Evolutionary conservation across 208 protist species (phyloP).

Genomic region (Ichthyophonus hoferi): DNA sequence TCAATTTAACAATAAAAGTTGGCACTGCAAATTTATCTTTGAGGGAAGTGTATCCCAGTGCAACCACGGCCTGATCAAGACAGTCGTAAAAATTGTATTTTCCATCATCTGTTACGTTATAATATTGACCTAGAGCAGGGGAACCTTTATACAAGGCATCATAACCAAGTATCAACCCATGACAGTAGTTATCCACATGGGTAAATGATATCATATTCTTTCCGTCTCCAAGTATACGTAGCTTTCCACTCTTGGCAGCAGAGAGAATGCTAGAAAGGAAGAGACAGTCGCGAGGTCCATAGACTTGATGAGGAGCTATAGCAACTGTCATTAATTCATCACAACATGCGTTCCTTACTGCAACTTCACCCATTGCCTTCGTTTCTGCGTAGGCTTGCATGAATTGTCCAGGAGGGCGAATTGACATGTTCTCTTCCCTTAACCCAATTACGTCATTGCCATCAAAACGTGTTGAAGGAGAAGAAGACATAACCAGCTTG

Average conservation of each 20-base stretch:
- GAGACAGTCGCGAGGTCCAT: slow-evolving; percentile 85
- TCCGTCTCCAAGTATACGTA: slow-evolving; percentile 78
- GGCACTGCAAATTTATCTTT: slow-evolving; percentile 74
- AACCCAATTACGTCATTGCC: slow-evolving; percentile 81
- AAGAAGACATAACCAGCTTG: slow-evolving; percentile 85
- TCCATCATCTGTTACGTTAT: slow-evolving; percentile 85
- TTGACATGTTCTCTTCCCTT: slow-evolving; percentile 77
- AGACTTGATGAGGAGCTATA: slow-evolving; percentile 83
- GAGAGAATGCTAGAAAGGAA: slow-evolving; percentile 89
- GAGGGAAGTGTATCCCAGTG: slow-evolving; percentile 78
- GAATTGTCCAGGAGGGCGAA: slow-evolving; percentile 55
- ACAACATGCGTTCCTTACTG: slow-evolving; percentile 66
- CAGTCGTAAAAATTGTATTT: slow-evolving; percentile 83
- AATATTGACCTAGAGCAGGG: slow-evolving; percentile 83
- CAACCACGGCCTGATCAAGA: slow-evolving; percentile 77
- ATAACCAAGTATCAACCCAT: slow-evolving; percentile 46
- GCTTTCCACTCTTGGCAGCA: slow-evolving; percentile 79
- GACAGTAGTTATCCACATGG: slow-evolving; percentile 82
- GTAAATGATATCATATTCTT: slow-evolving; percentile 87
- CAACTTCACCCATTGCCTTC: slow-evolving; percentile 82
- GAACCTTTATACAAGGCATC: slow-evolving; percentile 76
- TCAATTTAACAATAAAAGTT: slow-evolving; percentile 75
- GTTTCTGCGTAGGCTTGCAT: slow-evolving; percentile 86
- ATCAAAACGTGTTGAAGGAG: slow-evolving; percentile 82
- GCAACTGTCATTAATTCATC: slow-evolving; percentile 77